phyloP scores from a whole-genome alignment of 352 stramenopile genomes.

The Hyaloperonospora brassicae region DNA sequence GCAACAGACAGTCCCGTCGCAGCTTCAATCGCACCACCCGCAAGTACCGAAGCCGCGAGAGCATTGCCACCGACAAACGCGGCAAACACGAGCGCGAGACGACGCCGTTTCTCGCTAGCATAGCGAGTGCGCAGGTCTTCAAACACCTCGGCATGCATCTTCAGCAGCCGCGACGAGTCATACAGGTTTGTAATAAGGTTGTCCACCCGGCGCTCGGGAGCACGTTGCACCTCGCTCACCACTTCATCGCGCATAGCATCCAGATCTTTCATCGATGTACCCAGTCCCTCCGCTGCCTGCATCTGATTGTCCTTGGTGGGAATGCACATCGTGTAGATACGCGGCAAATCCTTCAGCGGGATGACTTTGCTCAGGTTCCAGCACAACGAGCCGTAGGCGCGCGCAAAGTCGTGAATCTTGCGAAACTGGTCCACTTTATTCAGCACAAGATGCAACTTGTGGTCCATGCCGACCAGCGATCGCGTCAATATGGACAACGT shows the following conservation, averaged over 20 bases:
- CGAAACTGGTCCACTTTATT: slow-evolving; percentile 99
- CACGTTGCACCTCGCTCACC: slow-evolving; percentile 94
- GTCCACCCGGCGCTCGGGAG: slow-evolving; percentile 95
- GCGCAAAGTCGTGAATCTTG: slow-evolving; percentile 99
- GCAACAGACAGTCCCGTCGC: slow-evolving; percentile 72
- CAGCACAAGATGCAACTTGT: slow-evolving; percentile 99
- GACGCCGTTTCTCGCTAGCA: slow-evolving; percentile 73
- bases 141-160: slow-evolving; percentile 92
- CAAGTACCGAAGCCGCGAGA: slow-evolving; percentile 64
- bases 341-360: slow-evolving; percentile 97
- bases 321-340: slow-evolving; percentile 99
- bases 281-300: slow-evolving; percentile 42
- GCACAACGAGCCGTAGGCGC: slow-evolving; percentile 97
- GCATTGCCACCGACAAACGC: slow-evolving; percentile 66
- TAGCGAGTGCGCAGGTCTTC: slow-evolving; percentile 76
- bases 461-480: slow-evolving; percentile 95
- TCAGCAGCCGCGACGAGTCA: slow-evolving; percentile 83
- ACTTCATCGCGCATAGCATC: slow-evolving; percentile 95
- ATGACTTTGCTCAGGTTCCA: slow-evolving; percentile 99
- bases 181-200: slow-evolving; percentile 99
- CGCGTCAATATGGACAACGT: slow-evolving; percentile 97
- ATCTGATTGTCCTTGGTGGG: slow-evolving; percentile 68
- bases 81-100: slow-evolving; percentile 51
- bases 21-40: slow-evolving; percentile 76
- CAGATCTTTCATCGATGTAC: slow-evolving; percentile 89